Conservation (phyloP, 192 early-diverging fungal genomes). For the Allomyces macrogynus region DNA sequence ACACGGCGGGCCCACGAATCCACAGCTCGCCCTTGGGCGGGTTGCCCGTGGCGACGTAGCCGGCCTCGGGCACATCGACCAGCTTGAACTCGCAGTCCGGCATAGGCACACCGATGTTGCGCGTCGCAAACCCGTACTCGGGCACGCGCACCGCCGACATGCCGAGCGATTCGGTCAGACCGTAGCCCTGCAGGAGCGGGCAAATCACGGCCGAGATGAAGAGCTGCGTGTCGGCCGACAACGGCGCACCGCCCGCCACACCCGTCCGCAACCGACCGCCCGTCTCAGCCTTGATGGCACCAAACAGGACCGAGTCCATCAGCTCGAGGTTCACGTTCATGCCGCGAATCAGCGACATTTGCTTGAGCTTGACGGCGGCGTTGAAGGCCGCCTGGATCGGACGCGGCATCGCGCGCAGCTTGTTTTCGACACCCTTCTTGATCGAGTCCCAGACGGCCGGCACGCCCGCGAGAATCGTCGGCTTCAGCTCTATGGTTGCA, state of each 20-base stretch:
- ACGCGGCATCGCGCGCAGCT: constrained; percentile 28
- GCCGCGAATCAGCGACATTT: constrained; percentile 5
- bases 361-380: constrained; percentile 52
- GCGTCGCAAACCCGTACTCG: constrained; percentile 32
- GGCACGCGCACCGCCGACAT: constrained; percentile 40
- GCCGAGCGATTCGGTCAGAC: constrained; percentile 62
- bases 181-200: constrained; percentile 75
- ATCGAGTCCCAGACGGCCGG: constrained; percentile 76
- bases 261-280: constrained; percentile 69
- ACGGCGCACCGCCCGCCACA: constrained; percentile 71
- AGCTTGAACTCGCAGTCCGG: constrained; percentile 60
- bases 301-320: constrained; percentile 62
- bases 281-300: constrained; percentile 54
- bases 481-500: constrained; percentile 30
- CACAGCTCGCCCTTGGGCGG: constrained; percentile 68
- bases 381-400: constrained; percentile 49
- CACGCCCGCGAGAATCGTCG: constrained; percentile 62
- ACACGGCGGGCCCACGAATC: constrained; percentile 59
- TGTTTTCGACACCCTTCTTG: constrained; percentile 56
- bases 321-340: constrained; percentile 16
- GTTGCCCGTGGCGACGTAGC: constrained; percentile 32
- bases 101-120: constrained; percentile 53
- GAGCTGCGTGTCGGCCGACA: constrained; percentile 63
- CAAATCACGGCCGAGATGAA: constrained; percentile 58
- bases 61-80: constrained; percentile 44